phyloP scores from a whole-genome alignment of 441 rosid genomes.

The Erodium moschatum region DNA sequence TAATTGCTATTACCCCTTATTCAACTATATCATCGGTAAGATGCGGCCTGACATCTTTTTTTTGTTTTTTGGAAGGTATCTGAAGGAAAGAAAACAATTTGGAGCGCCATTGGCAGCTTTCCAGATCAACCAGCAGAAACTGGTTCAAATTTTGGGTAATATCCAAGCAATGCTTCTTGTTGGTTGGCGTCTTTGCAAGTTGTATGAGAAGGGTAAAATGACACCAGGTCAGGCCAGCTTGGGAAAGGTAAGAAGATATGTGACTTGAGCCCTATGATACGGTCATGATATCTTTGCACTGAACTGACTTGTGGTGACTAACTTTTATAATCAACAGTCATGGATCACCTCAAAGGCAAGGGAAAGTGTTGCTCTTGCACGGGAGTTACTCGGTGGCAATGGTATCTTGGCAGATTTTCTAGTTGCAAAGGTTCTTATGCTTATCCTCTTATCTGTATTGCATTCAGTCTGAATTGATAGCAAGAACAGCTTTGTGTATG shows the following conservation, averaged over 20 bases:
- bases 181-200: slow-evolving; percentile 94
- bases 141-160: slow-evolving; percentile 74
- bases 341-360: slow-evolving; percentile 75
- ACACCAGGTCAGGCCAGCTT: slow-evolving; percentile 93
- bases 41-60: slow-evolving; percentile 3
- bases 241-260: slow-evolving; percentile 58
- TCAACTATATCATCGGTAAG: not conserved
- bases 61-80: slow-evolving; percentile 42
- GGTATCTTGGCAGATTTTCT: slow-evolving; percentile 78
- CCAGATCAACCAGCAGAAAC: slow-evolving; percentile 87
- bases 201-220: slow-evolving; percentile 71
- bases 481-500: not conserved
- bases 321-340: slow-evolving; percentile 33
- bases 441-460: slow-evolving; percentile 9
- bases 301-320: not conserved
- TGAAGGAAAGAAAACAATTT: slow-evolving; percentile 88
- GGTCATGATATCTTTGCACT: not conserved
- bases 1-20: not conserved
- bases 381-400: slow-evolving; percentile 90
- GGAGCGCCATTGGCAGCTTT: slow-evolving; percentile 94
- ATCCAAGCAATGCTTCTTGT: slow-evolving; percentile 82
- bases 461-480: not conserved
- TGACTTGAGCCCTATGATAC: not conserved
- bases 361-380: slow-evolving; percentile 69
- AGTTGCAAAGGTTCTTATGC: slow-evolving; percentile 69